Evolutionary conservation across 352 stramenopile species (phyloP).

Genomic region (Globisporangium ultimum): DNA sequence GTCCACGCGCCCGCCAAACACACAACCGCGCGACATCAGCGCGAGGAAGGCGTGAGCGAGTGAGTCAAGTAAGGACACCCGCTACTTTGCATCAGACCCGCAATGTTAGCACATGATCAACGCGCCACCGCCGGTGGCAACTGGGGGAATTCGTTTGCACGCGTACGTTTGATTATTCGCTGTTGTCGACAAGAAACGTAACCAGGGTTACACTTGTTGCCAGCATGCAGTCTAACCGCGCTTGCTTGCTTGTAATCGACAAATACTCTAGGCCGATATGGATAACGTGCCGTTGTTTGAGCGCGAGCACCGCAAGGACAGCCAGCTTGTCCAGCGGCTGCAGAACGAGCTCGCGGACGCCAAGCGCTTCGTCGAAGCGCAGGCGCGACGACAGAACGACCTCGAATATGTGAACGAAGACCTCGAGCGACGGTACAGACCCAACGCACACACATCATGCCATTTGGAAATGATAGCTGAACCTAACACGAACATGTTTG

Average conservation of each 20-base stretch:
- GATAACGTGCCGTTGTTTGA: conserved; percentile 84
- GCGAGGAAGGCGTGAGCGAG: no score
- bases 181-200: neutral
- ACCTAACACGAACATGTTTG: neutral
- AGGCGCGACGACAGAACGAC: conserved; percentile 80
- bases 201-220: no score
- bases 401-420: conserved; percentile 88
- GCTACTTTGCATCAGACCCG: neutral
- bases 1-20: neutral
- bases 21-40: conserved; percentile 9
- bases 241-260: neutral
- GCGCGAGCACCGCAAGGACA: conserved; percentile 83
- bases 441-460: neutral
- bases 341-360: conserved; percentile 83
- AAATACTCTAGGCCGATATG: conserved; percentile 53
- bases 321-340: conserved; percentile 76
- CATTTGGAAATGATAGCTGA: no score
- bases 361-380: conserved; percentile 81
- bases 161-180: conserved; percentile 15
- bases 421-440: conserved; percentile 57
- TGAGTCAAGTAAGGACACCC: no score
- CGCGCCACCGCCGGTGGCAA: conserved; percentile 32
- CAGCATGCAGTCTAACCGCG: neutral
- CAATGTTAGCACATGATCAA: conserved; percentile 22
- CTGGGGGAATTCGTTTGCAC: conserved; percentile 49